Conservation (phyloP, 2,329 filamentous ascomycete genomes). For the Arthrobotrys entomopaga region DNA sequence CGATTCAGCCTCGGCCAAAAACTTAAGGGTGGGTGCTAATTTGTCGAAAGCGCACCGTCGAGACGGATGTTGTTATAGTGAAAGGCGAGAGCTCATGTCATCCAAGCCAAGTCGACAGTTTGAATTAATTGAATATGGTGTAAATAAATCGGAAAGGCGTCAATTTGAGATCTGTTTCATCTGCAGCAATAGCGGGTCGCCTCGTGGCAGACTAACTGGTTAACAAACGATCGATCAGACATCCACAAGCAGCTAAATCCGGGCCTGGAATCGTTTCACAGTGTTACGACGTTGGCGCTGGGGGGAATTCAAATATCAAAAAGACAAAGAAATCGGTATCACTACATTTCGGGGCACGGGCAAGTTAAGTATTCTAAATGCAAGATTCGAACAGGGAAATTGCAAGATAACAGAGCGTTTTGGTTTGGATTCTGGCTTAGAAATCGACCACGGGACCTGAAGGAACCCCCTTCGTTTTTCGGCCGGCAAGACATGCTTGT, state of each 20-base stretch:
- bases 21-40: too few species aligned
- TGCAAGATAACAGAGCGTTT: slow-evolving; percentile 1
- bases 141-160: background rate
- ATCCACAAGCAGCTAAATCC: too few species aligned
- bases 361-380: slow-evolving; percentile 10
- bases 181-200: background rate
- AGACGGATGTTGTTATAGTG: too few species aligned
- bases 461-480: slow-evolving; percentile 13
- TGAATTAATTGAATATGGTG: background rate
- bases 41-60: too few species aligned
- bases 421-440: slow-evolving; percentile 27
- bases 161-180: background rate
- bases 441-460: slow-evolving; percentile 38
- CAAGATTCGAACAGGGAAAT: background rate
- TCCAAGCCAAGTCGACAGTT: background rate
- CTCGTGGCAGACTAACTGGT: too few species aligned
- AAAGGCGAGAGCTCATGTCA: too few species aligned
- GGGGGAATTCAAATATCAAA: background rate
- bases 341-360: background rate
- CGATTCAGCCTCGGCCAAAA: too few species aligned
- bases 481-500: slow-evolving; percentile 34
- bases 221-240: too few species aligned
- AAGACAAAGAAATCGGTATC: background rate
- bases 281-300: background rate
- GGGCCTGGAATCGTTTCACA: background rate